These are phyloP conservation scores for Xylaria sp. DNA, from an alignment of 2,329 filamentous ascomycete genomes.

Conservation along the genomic window DNA sequence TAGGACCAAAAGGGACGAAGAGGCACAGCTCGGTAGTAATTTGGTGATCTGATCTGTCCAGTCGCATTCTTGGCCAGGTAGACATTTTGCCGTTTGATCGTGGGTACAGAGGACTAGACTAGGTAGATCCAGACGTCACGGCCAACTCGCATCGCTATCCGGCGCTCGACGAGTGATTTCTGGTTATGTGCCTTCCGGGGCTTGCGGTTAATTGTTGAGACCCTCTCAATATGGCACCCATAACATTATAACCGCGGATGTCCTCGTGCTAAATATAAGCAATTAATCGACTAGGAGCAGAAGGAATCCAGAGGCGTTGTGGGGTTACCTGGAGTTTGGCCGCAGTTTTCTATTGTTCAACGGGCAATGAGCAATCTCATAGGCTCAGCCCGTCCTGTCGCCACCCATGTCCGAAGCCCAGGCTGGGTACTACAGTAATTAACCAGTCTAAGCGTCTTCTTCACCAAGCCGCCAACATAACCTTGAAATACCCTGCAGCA, in stretches of 20 bases:
- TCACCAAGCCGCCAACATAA: conserved; percentile 35
- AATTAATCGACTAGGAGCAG: conserved; percentile 10
- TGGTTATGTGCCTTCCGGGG: background rate
- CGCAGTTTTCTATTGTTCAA: conserved; percentile 45
- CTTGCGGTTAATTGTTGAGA: background rate
- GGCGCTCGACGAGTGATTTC: background rate
- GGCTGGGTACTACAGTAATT: conserved; percentile 40
- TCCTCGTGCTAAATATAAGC: conserved; percentile 28
- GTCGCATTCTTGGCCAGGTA: conserved; percentile 29
- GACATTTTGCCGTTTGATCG: conserved; percentile 21
- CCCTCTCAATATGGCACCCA: background rate
- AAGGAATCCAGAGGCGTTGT: conserved; percentile 39
- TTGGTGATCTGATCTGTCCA: conserved; percentile 25
- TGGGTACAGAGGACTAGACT: background rate
- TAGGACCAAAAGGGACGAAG: conserved; percentile 20
- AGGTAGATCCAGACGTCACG: background rate
- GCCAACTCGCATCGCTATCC: background rate
- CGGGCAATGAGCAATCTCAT: conserved; percentile 39
- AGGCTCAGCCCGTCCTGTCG: conserved; percentile 42
- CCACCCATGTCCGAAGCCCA: conserved; percentile 32
- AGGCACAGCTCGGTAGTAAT: conserved; percentile 25
- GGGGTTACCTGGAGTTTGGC: conserved; percentile 46
- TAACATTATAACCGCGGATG: background rate
- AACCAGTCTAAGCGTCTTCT: conserved; percentile 39
- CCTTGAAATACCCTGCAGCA: conserved; percentile 36